These are phyloP conservation scores for Aspergillus sp. DNA, from an alignment of 2,329 filamentous ascomycete genomes.

Conservation along the genomic window DNA sequence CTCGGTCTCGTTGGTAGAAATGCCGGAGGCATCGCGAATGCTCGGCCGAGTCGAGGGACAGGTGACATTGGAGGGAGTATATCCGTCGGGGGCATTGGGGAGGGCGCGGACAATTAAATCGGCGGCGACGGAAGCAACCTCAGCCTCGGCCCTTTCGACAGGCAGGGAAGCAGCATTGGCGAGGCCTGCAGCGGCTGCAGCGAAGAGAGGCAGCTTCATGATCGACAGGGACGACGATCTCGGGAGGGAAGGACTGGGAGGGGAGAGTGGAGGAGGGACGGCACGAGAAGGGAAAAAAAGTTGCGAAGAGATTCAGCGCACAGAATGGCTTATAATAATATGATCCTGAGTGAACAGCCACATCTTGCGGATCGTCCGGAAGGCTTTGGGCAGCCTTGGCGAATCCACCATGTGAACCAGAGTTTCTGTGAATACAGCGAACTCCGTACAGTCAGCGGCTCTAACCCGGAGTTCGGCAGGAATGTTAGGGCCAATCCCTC, in stretches of 20 bases:
- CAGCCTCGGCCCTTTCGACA: background rate
- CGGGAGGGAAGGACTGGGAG: background rate
- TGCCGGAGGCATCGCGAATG: constrained; percentile 62
- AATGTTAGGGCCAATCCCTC: background rate
- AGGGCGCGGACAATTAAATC: constrained; percentile 40
- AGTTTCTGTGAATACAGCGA: background rate
- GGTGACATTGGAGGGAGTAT: constrained; percentile 66
- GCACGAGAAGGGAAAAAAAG: too few relatives aligned
- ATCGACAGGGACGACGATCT: constrained; percentile 4
- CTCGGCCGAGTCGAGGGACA: constrained; percentile 71
- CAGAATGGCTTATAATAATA: background rate
- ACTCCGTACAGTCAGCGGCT: background rate
- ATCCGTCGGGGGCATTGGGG: constrained; percentile 65
- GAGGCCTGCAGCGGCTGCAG: constrained; percentile 9
- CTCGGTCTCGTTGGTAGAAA: constrained; percentile 69
- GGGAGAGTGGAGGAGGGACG: background rate
- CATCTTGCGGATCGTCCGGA: constrained; percentile 7
- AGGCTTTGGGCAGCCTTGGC: constrained; percentile 7
- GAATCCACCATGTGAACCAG: background rate
- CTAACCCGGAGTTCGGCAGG: background rate
- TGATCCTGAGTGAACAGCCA: background rate
- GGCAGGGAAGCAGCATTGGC: constrained; percentile 7
- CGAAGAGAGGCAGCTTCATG: constrained; percentile 15
- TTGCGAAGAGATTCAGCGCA: background rate
- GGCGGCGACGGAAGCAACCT: constrained; percentile 9